Percentiles rank a stretch among this genome's conserved stretches.
These are phyloP conservation scores for Thalassiosira delicatula DNA, from an alignment of 352 stramenopile genomes.

Conservation along the genomic window DNA sequence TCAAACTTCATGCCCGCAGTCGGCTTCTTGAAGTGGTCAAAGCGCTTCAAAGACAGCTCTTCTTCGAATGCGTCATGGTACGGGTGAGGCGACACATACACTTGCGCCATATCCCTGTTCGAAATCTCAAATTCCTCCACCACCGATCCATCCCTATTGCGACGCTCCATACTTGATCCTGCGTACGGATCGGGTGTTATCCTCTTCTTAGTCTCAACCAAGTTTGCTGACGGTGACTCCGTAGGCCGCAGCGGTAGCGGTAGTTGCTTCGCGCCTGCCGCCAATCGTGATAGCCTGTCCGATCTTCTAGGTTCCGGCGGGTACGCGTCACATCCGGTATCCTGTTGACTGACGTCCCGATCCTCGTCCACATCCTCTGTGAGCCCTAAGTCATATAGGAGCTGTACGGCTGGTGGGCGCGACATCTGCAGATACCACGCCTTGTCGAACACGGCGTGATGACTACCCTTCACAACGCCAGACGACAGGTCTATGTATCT, in stretches of 20 bases:
- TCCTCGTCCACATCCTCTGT: background rate
- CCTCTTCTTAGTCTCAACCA: too few species aligned
- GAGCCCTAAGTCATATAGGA: slow-evolving; percentile 36
- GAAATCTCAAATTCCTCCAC: slow-evolving; percentile 1
- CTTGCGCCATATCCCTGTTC: background rate
- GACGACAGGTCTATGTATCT: slow-evolving; percentile 30
- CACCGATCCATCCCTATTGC: background rate
- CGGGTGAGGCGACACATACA: background rate
- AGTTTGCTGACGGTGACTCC: too few species aligned
- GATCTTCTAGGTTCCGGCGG: too few species aligned
- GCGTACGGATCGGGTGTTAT: background rate
- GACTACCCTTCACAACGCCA: slow-evolving; percentile 13
- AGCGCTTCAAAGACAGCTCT: background rate
- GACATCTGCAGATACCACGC: slow-evolving; percentile 41
- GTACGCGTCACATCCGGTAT: background rate
- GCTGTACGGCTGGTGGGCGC: slow-evolving; percentile 25
- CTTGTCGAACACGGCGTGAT: slow-evolving; percentile 49
- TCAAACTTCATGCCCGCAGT: background rate
- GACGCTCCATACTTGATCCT: background rate
- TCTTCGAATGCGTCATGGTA: background rate
- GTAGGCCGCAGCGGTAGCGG: too few species aligned
- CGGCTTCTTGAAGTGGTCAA: background rate
- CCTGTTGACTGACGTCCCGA: too few species aligned
- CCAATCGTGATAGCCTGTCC: too few species aligned
- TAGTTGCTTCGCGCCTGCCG: too few species aligned